These are phyloP conservation scores for Leccinum sublutescens DNA, from an alignment of 768 basidiomycete species.

Conservation along the genomic window DNA sequence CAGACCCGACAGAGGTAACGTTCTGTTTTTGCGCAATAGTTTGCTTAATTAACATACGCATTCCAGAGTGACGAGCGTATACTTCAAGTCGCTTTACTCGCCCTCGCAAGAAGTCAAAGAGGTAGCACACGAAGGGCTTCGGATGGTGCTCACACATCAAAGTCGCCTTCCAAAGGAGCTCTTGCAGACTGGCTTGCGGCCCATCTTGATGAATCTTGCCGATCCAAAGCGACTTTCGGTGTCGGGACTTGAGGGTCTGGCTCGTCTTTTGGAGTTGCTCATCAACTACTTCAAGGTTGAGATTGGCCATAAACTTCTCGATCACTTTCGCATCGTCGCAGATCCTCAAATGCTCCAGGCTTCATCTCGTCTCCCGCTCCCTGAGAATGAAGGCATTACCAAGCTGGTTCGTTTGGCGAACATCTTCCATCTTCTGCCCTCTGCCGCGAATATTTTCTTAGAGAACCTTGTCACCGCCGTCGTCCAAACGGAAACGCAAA, in stretches of 20 bases:
- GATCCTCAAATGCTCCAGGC: slow-evolving; percentile 82
- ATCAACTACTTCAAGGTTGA: slow-evolving; percentile 99
- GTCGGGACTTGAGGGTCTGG: slow-evolving; percentile 88
- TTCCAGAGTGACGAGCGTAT: slow-evolving; percentile 84
- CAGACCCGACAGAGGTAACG: slow-evolving; percentile 81
- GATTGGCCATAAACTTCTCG: slow-evolving; percentile 94
- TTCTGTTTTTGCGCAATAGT: background rate
- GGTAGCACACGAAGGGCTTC: slow-evolving; percentile 90
- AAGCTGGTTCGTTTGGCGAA: slow-evolving; percentile 95
- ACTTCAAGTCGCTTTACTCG: slow-evolving; percentile 98
- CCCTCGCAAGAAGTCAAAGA: slow-evolving; percentile 88
- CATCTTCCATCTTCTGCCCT: slow-evolving; percentile 94
- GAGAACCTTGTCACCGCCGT: slow-evolving; percentile 83
- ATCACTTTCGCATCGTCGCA: slow-evolving; percentile 92
- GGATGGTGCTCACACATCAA: slow-evolving; percentile 86
- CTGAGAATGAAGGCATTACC: slow-evolving; percentile 87
- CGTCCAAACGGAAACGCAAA: slow-evolving; percentile 87
- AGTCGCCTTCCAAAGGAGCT: slow-evolving; percentile 92
- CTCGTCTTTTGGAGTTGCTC: slow-evolving; percentile 86
- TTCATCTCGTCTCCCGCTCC: slow-evolving; percentile 74
- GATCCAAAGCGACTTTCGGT: slow-evolving; percentile 94
- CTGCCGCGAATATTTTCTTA: slow-evolving; percentile 89
- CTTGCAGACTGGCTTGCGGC: slow-evolving; percentile 90
- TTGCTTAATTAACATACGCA: slow-evolving; percentile 6
- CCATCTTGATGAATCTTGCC: slow-evolving; percentile 96